Percentiles rank a stretch among this genome's conserved stretches.
Evolutionary conservation across 2,329 filamentous ascomycete genomes (phyloP).

Genomic region (Ophiostoma triangulosporum): DNA sequence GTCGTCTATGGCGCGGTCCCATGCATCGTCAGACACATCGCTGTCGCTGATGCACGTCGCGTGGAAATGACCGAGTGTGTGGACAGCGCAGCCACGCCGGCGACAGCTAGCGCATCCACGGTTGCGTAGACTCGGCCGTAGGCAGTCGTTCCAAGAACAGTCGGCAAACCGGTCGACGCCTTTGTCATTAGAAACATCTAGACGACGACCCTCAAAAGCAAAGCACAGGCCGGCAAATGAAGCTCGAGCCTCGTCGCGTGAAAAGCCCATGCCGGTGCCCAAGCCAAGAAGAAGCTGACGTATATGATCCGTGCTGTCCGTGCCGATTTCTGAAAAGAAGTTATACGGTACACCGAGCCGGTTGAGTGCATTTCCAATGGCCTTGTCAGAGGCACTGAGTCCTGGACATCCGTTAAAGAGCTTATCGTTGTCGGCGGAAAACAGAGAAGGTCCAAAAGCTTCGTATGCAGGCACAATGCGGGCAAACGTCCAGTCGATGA

Average conservation of each 20-base stretch:
- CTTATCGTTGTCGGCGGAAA: neutral
- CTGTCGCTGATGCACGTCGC: neutral
- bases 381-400: conserved; percentile 1
- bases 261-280: no score
- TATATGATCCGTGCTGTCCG: neutral
- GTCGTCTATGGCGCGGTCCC: neutral
- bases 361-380: no score
- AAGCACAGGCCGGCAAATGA: neutral
- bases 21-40: neutral
- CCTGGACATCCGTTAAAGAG: neutral
- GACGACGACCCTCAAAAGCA: neutral
- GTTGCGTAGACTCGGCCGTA: neutral
- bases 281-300: conserved; percentile 5
- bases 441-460: conserved; percentile 20
- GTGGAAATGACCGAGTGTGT: neutral
- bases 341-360: no score
- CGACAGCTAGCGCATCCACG: conserved; percentile 8
- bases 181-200: neutral
- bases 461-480: conserved; percentile 21
- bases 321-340: neutral
- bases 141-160: neutral
- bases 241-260: neutral
- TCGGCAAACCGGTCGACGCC: neutral
- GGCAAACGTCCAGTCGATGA: conserved; percentile 19
- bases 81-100: neutral